These are phyloP conservation scores for Stephanodiscus triporus DNA, from an alignment of 108 stramenopile species.

Conservation along the genomic window DNA sequence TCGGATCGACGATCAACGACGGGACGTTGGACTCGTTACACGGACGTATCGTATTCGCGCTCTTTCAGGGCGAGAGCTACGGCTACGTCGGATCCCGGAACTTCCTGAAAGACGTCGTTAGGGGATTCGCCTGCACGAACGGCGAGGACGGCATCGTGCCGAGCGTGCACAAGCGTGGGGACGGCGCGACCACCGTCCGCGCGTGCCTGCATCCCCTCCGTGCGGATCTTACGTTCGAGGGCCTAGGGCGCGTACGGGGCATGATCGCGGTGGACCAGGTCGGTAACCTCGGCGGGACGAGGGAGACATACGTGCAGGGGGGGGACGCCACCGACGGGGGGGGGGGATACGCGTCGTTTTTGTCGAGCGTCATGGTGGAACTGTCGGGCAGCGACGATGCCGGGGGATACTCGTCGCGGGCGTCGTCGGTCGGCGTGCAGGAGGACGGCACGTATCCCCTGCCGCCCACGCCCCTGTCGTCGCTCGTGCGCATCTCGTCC, in stretches of 20 bases:
- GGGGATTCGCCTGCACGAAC: slow-evolving; percentile 59
- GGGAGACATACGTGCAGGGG: slow-evolving; percentile 71
- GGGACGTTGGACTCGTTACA: slow-evolving; percentile 58
- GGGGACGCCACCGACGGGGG: slow-evolving; percentile 48
- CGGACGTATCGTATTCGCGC: slow-evolving; percentile 75
- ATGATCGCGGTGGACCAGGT: slow-evolving; percentile 91
- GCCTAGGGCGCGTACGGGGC: slow-evolving; percentile 65
- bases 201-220: slow-evolving; percentile 80
- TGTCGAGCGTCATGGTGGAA: slow-evolving; percentile 67
- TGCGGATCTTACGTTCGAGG: slow-evolving; percentile 73
- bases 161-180: slow-evolving; percentile 48
- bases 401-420: slow-evolving; percentile 39
- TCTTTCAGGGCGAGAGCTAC: slow-evolving; percentile 84
- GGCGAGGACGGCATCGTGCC: slow-evolving; percentile 52
- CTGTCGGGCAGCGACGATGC: slow-evolving; percentile 25
- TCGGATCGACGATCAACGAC: slow-evolving; percentile 64
- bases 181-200: slow-evolving; percentile 49
- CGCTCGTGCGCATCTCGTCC: slow-evolving; percentile 60
- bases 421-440: slow-evolving; percentile 52
- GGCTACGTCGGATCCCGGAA: slow-evolving; percentile 77
- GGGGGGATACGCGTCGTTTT: slow-evolving; percentile 58
- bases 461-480: slow-evolving; percentile 80
- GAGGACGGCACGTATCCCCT: slow-evolving; percentile 53
- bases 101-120: slow-evolving; percentile 74
- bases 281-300: slow-evolving; percentile 55